These are phyloP conservation scores for Teratosphaeria viscida DNA, from an alignment of 2,329 filamentous ascomycete genomes.

Conservation along the genomic window DNA sequence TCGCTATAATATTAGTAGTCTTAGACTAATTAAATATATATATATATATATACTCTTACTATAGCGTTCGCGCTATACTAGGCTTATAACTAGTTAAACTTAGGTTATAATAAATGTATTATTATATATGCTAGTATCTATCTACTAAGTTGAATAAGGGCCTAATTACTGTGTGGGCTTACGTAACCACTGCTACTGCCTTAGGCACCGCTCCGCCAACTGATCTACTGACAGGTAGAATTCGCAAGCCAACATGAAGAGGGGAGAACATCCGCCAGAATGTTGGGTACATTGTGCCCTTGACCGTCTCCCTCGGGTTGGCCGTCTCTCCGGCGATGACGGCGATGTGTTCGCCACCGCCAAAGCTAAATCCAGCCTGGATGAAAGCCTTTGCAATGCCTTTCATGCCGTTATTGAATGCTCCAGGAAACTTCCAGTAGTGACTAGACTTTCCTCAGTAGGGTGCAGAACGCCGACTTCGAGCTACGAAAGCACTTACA, in stretches of 20 bases:
- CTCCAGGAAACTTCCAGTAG: constrained; percentile 2
- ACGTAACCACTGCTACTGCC: no score
- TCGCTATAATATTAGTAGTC: no score
- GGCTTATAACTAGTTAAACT: no score
- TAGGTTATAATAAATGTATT: no score
- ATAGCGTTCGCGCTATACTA: no score
- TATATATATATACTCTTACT: no score
- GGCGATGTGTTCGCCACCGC: constrained; percentile 15
- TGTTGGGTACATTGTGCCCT: constrained; percentile 22
- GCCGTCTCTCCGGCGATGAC: constrained; percentile 25
- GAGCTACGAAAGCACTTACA: constrained; percentile 3
- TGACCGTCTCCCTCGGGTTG: constrained; percentile 22
- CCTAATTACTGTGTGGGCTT: no score
- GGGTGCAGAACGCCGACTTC: not conserved
- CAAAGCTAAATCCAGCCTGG: constrained; percentile 26
- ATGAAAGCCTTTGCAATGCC: constrained; percentile 27
- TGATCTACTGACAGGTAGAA: constrained; percentile 26
- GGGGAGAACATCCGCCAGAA: constrained; percentile 24
- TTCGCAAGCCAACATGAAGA: constrained; percentile 23
- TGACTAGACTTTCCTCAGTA: not conserved
- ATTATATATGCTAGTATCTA: no score
- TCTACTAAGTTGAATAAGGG: no score
- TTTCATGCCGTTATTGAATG: constrained; percentile 21
- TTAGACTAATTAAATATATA: no score
- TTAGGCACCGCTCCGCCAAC: no score